Percentiles rank a stretch among this genome's conserved stretches.
These are phyloP conservation scores for Kuraishia floccosa DNA, from an alignment of 805 yeast genomes.

Conservation along the genomic window DNA sequence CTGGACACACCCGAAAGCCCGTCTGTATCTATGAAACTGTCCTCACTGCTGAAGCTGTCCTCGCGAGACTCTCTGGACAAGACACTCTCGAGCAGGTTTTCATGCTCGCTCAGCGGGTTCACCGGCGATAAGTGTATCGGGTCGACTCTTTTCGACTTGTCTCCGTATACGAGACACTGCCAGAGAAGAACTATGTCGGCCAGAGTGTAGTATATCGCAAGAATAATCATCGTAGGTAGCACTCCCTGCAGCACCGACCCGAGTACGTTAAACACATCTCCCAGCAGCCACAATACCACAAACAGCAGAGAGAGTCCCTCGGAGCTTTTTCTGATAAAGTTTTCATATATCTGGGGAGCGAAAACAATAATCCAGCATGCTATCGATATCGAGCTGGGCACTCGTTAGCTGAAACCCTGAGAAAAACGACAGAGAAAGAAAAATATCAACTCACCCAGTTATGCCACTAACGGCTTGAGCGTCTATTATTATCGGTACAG, in stretches of 20 bases:
- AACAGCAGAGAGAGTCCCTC: conserved; percentile 86
- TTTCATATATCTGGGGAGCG: conserved; percentile 94
- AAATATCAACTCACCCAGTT: conserved; percentile 29
- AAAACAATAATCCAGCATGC: conserved; percentile 98
- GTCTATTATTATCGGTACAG: conserved; percentile 53
- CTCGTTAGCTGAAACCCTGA: conserved; percentile 1
- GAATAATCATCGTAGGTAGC: conserved; percentile 85
- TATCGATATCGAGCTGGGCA: conserved; percentile 64
- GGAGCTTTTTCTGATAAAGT: conserved; percentile 71
- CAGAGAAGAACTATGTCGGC: conserved; percentile 79
- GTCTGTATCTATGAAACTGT: conserved; percentile 19
- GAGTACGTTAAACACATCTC: conserved; percentile 86
- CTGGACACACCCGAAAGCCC: conserved; percentile 11
- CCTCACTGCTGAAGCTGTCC: conserved; percentile 8
- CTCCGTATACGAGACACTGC: conserved; percentile 79
- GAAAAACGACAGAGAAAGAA: background rate
- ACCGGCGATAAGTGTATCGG: conserved; percentile 82
- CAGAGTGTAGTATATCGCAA: conserved; percentile 85
- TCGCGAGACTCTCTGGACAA: conserved; percentile 33
- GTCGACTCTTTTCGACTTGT: conserved; percentile 39
- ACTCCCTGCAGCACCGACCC: conserved; percentile 89
- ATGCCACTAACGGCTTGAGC: conserved; percentile 71
- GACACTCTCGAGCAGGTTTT: conserved; percentile 43
- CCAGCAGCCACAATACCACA: conserved; percentile 83
- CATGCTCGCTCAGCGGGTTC: conserved; percentile 67